Evolutionary conservation across 192 early-diverging fungal genomes (phyloP), one percentile per base, ranked within the genome.

Genomic region (Kappamyces sp.): DNA sequence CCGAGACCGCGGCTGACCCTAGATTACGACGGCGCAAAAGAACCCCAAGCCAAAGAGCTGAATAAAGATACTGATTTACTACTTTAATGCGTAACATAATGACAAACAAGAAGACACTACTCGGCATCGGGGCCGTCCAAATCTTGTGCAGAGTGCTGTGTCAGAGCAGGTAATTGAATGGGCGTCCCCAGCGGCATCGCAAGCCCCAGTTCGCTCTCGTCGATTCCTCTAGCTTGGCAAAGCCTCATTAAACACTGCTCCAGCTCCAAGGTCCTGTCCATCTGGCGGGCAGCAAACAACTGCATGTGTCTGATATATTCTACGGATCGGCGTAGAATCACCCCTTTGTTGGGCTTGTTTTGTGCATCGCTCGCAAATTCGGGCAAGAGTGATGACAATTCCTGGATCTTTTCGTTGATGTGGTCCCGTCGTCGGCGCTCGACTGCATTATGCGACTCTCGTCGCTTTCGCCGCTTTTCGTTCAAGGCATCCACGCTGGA

Each of bases 391-490:
- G 73, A 79, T 33, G 80, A 82, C 43, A 98, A 77, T 67, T 98
- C 95, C 37, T 82, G 90, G 62, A 98, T 98, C 66, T 91, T 91
- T 71, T 97, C 95, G 68, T 98, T 98, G 78, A 98, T 98, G 71
- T 94, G 93, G 68, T 98, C 95, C 40, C 94, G 82, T 38, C 95
- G 76, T 47, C 95, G 86, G 49, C 95, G 77, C 72, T 98, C 95
- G 34, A 98, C 95, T 31, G 95, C 95, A 68, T 98, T 98, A 74
- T 98, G 95, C 48, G 91, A 92, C 73, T 97, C 95, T 31, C 95
- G 78, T 61, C 95, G 88, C 38, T 90, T 83, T 40, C 92, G 80
- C 13, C 93, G 81, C 68, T 97, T 96, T 68, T 98, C 95, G 65
- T 79, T 81, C 5, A 81, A 39, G 5, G 57, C 58, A 35, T 72